Base-by-base conservation (phyloP, 768 basidiomycete species). In the Tylopilus rubrobrunneus region DNA sequence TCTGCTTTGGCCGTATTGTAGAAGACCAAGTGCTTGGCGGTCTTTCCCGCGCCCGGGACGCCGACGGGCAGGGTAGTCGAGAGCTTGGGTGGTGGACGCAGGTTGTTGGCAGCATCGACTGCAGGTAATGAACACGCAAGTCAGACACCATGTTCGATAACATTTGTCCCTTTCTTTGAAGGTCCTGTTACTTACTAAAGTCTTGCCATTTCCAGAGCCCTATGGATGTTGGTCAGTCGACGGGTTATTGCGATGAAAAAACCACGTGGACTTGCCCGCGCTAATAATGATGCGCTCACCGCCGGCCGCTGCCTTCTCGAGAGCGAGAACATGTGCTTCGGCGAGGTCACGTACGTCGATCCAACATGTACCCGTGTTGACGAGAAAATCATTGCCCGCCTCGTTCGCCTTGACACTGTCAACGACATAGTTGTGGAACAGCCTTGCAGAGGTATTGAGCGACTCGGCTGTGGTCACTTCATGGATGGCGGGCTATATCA, bases 311-410 rank as follows among this genome's bases (percentile, higher is more conserved):
- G 76, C 71, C 47, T 73, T 77, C 49, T 75, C 73, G 21, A 89
- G 65, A 5, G 82, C 81, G 6, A 71, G 64, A 1, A 74, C 73
- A 59, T 87, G 85, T 0, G 79, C 82, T 15, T 70, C 65, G 0
- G 79, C 83, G 33, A 82, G 62, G 62, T 85, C 83, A 7, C 82
- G 76, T 7, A 83, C 82, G 48, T 84, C 80, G 28, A 79, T 62
- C 73, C 76, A 81, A 23, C 60, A 53, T 14, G 62, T 62, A 6
- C 68, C 67, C 17, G 59, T 51, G 17, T 61, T 51, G 23, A 60
- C 61, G 33, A 67, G 55, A 31, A 60, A 52, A 31, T 67, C 64
- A 34, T 69, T 65, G 11, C 67, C 58, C 28, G 55, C 57, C 25
- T 61, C 58, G 17, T 61, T 55, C 2, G 59, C 48, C 37, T 56